A percentile compares a stretch with the other conserved stretches of the same genome.
These are phyloP conservation scores for Aspergillus haitiensis DNA, from an alignment of 495 filamentous ascomycete species.

Conservation along the genomic window DNA sequence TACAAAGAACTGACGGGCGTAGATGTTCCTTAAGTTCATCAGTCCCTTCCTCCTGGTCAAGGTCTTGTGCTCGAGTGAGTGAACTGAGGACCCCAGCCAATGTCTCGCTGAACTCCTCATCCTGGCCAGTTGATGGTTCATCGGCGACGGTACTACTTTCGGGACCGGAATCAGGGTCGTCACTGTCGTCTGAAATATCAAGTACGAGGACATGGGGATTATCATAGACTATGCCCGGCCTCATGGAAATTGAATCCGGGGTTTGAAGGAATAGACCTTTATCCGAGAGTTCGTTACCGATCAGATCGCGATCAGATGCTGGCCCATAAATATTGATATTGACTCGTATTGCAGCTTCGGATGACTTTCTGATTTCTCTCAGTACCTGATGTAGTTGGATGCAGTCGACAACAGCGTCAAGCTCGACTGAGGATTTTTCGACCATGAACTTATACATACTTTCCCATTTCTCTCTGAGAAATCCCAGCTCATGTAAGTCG, in stretches of 20 bases:
- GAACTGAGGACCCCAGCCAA: slow-evolving; percentile 4
- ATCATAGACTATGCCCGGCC: background rate
- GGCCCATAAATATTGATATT: slow-evolving; percentile 14
- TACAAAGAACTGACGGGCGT: slow-evolving; percentile 9
- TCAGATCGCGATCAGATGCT: background rate
- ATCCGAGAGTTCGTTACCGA: slow-evolving; percentile 3
- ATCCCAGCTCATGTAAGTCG: background rate
- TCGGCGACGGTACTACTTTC: background rate
- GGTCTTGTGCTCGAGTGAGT: background rate
- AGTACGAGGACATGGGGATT: slow-evolving; percentile 10
- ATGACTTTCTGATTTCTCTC: background rate
- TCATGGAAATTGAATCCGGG: background rate
- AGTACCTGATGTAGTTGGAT: background rate
- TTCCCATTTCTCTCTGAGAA: slow-evolving; percentile 2
- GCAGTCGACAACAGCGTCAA: background rate
- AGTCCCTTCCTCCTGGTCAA: background rate
- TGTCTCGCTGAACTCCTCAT: slow-evolving; percentile 9
- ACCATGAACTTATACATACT: background rate
- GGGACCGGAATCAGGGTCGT: background rate
- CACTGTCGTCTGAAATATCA: background rate
- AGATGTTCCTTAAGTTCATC: slow-evolving; percentile 3
- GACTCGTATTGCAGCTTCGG: background rate
- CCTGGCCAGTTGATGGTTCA: background rate
- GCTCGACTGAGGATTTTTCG: background rate
- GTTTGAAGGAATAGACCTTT: slow-evolving; percentile 2